phyloP scores from a whole-genome alignment of 73 alveolate genomes.

The Uronychia binucleata region DNA sequence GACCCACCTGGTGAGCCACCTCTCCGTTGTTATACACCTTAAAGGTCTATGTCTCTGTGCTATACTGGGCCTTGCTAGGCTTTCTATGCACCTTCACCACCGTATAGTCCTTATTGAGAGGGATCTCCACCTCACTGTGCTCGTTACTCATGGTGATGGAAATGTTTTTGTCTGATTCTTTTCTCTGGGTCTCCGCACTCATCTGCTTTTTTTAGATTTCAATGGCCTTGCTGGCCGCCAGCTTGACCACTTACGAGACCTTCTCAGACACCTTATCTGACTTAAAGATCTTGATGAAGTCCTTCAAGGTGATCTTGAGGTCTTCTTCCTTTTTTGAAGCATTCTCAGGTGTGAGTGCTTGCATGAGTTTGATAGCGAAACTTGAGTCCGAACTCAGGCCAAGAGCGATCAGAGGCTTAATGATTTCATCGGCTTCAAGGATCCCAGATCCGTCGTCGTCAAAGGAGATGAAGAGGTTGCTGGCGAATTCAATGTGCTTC shows the following conservation, averaged over 20 bases:
- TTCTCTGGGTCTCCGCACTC: background rate
- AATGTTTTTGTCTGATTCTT: background rate
- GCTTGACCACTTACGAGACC: background rate
- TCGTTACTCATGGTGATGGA: background rate
- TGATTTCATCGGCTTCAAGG: conserved; percentile 53
- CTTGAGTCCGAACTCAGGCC: conserved; percentile 55
- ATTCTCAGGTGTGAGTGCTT: conserved; percentile 35
- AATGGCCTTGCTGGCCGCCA: background rate
- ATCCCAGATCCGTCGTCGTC: conserved; percentile 67
- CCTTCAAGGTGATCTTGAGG: conserved; percentile 50
- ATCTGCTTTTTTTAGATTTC: background rate
- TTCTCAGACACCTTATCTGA: conserved; percentile 29
- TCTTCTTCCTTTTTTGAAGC: conserved; percentile 40
- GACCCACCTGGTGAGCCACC: no score
- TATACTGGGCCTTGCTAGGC: no score
- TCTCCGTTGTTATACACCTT: no score
- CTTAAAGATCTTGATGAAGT: conserved; percentile 57
- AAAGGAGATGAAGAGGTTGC: conserved; percentile 60
- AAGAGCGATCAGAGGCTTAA: conserved; percentile 47
- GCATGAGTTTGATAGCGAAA: conserved; percentile 47
- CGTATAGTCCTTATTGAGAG: background rate
- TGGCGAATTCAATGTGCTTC: conserved; percentile 63
- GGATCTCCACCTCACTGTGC: background rate
- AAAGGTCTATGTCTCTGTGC: no score
- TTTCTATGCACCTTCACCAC: no score